Conservation (phyloP, 345 rosid species). For the Diplotaxis tenuifolia region DNA sequence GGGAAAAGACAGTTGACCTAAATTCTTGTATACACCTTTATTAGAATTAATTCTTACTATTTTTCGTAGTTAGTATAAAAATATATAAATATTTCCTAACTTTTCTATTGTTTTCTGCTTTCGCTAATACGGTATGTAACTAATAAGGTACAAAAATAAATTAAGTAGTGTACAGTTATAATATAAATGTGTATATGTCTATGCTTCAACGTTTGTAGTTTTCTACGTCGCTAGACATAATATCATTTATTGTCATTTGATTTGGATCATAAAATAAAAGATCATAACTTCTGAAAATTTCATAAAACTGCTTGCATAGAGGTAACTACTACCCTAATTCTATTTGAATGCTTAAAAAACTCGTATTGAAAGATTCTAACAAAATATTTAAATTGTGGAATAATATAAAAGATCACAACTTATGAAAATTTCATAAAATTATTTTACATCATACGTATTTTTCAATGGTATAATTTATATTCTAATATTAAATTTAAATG, state of each 20-base stretch:
- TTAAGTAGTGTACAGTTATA: background rate
- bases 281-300: no score
- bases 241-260: background rate
- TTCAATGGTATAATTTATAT: background rate
- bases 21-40: background rate
- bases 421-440: background rate
- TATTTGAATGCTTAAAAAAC: background rate
- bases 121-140: no score
- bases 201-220: no score
- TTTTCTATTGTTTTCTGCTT: background rate
- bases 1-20: slow-evolving; percentile 2
- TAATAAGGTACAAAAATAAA: no score
- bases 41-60: background rate
- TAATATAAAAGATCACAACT: background rate
- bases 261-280: background rate
- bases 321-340: background rate
- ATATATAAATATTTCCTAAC: background rate
- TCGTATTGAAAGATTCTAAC: background rate
- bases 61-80: background rate
- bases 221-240: background rate
- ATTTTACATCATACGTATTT: background rate
- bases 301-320: no score
- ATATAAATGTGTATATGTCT: no score
- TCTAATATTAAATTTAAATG: background rate
- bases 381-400: background rate